Base-by-base conservation (phyloP, 805 yeast genomes). In the Yueomyces sinensis region DNA sequence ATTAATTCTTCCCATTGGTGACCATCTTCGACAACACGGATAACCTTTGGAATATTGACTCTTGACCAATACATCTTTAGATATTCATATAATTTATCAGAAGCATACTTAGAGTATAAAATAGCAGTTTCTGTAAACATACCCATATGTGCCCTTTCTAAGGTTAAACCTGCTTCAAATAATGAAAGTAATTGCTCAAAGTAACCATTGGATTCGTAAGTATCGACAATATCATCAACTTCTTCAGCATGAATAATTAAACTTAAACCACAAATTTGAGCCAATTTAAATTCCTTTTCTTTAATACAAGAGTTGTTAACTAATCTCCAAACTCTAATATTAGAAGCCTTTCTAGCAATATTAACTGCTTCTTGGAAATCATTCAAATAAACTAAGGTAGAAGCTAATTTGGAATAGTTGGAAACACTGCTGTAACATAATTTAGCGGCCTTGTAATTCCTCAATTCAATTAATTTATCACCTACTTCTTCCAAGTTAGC, bases 131-230 rank as follows among this genome's bases (percentile, higher is more conserved):
- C 96, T 9, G 98, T 91, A 59, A 91, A 91, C 96, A 91, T 89
- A 48, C 97, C 98, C 98, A 91, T 91, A 57, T 91, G 98, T 27
- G 98, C 98, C 59, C 98, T 82, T 67, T 91, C 98, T 47, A 91
- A 70, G 29, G 95, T 93, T 40, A 91, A 70, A 44, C 97, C 97
- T 49, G 86, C 89, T 62, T 91, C 98, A 50, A 91, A 84, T 50
- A 91, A 72, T 14, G 95, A 74, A 43, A 89, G 82, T 44, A 91
- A 69, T 66, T 91, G 95, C 45, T 76, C 81, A 63, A 87, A 87
- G 62, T 84, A 83, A 30, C 98, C 98, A 45, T 79, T 74, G 55
- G 72, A 67, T 63, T 91, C 96, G 57, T 91, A 91, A 45, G 79
- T 81, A 42, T 65, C 67, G 31, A 89, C 96, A 43, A 91, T 68